Base-by-base conservation (phyloP, 208 protist genomes). In the Strigomonas culicis region DNA sequence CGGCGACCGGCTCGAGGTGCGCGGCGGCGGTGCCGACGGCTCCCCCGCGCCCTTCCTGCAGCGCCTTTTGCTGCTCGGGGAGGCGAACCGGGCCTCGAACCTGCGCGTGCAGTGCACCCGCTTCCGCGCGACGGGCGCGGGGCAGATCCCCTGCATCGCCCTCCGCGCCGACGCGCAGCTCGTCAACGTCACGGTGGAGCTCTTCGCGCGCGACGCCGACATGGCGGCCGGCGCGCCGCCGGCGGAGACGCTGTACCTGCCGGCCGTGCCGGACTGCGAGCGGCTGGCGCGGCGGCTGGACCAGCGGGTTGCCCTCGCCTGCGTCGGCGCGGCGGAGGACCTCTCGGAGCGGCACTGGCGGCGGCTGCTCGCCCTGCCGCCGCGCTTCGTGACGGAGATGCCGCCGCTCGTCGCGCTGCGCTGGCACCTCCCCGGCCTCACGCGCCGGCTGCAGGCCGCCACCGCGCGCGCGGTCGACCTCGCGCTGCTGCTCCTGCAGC, bases 161-260 rank as follows among this genome's bases (percentile, higher is more conserved):
- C 17, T 61, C 13, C 13, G 10, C 30, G 44, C 39, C 39, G 19
- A 59, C 55, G 47, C 59, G 10, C 1, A 21, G 17, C 47, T 74
- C 6, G 32, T 19, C 51, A 68, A 79, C 49, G 59, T 74, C 47
- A 67, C 64, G 4, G 41, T 74, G 13, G 46, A 50, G 32, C 70
- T 63, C 58, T 24, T 50, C 24, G 24, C 43, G 34, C 34, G 34
- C n/a, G 56, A 61, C 30, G 30, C 4, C 28, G 56, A 61, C 36
- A 27, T 32, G 36, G 13, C 21, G 4, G 41, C 34, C 4, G 4
- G 7, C 4, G 10, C 34, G 10, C 21, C 52, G 11, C 3, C 52
- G 17, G 17, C n/a, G 17, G 22, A 51, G 24, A 13, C 2, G 13
- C 21, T 58, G 3, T 58, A 10, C 17, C 6, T 58, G 4, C 7